phyloP scores from a whole-genome alignment of 768 basidiomycete genomes.

The Leccinum boreale region DNA sequence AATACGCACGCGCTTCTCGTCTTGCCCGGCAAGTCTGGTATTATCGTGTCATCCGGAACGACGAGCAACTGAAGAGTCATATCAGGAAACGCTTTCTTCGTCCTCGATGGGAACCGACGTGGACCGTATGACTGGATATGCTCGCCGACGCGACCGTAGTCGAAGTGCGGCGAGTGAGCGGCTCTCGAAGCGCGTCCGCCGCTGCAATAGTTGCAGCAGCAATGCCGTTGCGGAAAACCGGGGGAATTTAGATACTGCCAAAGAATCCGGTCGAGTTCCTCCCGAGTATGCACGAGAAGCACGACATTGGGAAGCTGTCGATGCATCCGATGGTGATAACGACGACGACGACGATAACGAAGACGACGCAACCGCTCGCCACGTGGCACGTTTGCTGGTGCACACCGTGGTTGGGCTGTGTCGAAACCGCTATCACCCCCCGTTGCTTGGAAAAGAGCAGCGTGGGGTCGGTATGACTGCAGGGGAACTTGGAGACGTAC shows the following conservation, averaged over 20 bases:
- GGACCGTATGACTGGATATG: constrained; percentile 4
- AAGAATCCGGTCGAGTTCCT: constrained; percentile 14
- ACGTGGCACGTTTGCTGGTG: constrained; percentile 21
- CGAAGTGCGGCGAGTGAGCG: constrained; percentile 25
- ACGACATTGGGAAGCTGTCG: neutral
- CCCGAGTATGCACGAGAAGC: constrained; percentile 6
- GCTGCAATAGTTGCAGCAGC: constrained; percentile 12
- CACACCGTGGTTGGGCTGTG: constrained; percentile 25
- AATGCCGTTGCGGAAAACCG: constrained; percentile 11
- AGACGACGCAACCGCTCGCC: constrained; percentile 2
- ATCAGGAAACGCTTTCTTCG: constrained; percentile 9
- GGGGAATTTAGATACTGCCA: neutral
- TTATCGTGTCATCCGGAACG: neutral
- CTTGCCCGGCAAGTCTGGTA: constrained; percentile 2
- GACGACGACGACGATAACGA: neutral
- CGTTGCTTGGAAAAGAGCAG: constrained; percentile 1
- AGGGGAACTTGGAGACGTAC: constrained; percentile 29
- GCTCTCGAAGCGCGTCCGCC: constrained; percentile 27
- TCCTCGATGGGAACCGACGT: constrained; percentile 1
- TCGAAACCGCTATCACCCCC: constrained; percentile 15
- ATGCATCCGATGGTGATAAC: constrained; percentile 1
- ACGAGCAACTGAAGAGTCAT: constrained; percentile 5
- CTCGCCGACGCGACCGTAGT: constrained; percentile 11
- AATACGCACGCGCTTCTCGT: constrained; percentile 16
- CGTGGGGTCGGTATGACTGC: constrained; percentile 24